Conservation (phyloP, 2,329 filamentous ascomycete species). For the Biscogniauxia marginata region DNA sequence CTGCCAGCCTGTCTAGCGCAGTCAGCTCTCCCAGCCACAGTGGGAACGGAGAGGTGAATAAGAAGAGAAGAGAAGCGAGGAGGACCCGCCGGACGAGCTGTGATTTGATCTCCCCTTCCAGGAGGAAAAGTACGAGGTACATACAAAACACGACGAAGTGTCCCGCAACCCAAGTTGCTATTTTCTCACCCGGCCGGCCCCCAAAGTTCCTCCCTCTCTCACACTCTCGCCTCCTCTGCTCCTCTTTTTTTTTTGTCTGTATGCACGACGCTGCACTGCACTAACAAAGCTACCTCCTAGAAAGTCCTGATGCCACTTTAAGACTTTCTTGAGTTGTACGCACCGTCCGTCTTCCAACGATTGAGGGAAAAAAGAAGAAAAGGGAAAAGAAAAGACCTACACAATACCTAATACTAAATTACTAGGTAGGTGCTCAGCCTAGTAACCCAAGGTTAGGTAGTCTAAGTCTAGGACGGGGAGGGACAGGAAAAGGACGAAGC, state of each 20-base stretch:
- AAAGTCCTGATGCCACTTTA: constrained; percentile 10
- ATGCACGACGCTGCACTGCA: neutral
- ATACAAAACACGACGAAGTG: too few species aligned
- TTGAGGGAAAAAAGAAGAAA: neutral
- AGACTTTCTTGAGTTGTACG: neutral
- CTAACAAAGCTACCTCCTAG: constrained; percentile 2
- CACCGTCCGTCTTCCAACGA: neutral
- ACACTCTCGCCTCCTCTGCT: constrained; percentile 10
- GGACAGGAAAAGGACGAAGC: neutral
- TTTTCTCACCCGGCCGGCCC: constrained; percentile 22
- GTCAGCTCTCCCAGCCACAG: constrained; percentile 26
- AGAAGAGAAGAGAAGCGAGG: constrained; percentile 15
- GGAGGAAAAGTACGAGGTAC: neutral
- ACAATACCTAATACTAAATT: too few species aligned
- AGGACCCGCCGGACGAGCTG: constrained; percentile 7
- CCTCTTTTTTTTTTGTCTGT: neutral
- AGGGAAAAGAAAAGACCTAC: neutral
- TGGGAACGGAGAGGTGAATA: constrained; percentile 9
- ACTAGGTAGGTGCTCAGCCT: too few species aligned
- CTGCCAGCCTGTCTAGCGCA: constrained; percentile 15
- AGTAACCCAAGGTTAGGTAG: too few species aligned
- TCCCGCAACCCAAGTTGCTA: too few species aligned
- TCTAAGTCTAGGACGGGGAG: constrained; percentile 1
- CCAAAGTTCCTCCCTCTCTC: constrained; percentile 13
- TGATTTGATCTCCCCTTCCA: constrained; percentile 4